A percentile compares a stretch with the other conserved stretches of the same genome.
Conservation (phyloP, 768 basidiomycete genomes). For the Kwoniella dendrophila region DNA sequence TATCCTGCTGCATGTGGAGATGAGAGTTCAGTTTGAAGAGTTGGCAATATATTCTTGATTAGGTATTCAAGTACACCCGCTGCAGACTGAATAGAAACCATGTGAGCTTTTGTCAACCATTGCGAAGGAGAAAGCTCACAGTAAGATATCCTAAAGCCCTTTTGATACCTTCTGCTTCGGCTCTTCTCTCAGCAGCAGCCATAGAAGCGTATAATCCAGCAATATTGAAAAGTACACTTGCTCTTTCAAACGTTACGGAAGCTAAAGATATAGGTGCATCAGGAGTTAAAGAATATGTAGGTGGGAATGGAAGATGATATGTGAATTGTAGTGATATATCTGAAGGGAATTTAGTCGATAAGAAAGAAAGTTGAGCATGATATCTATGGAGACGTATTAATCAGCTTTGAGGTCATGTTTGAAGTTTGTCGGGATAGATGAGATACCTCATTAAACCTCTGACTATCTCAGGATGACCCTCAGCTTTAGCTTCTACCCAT, state of each 20-base stretch:
- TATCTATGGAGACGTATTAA: conserved; percentile 63
- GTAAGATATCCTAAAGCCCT: conserved; percentile 63
- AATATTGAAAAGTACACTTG: conserved; percentile 78
- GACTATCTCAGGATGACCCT: conserved; percentile 55
- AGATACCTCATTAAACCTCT: conserved; percentile 64
- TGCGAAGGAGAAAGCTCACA: conserved; percentile 21
- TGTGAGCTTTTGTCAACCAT: not conserved
- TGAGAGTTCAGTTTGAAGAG: conserved; percentile 42
- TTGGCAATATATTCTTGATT: conserved; percentile 43
- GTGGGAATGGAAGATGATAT: conserved; percentile 72
- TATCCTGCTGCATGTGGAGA: conserved; percentile 49
- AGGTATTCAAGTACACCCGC: conserved; percentile 52
- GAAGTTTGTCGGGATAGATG: not conserved
- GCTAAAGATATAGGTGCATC: conserved; percentile 65
- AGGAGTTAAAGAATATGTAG: conserved; percentile 56
- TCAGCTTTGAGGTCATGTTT: not conserved
- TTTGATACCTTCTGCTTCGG: conserved; percentile 74
- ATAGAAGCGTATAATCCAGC: conserved; percentile 83
- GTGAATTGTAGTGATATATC: conserved; percentile 61
- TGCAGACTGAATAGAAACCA: conserved; percentile 30
- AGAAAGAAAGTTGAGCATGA: conserved; percentile 82
- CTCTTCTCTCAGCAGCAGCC: conserved; percentile 60
- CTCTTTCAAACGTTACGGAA: conserved; percentile 80
- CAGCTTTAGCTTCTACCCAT: conserved; percentile 64
- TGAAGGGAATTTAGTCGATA: conserved; percentile 78